These are phyloP conservation scores for Globisporangium perplexum DNA, from an alignment of 352 stramenopile species.

Conservation along the genomic window DNA sequence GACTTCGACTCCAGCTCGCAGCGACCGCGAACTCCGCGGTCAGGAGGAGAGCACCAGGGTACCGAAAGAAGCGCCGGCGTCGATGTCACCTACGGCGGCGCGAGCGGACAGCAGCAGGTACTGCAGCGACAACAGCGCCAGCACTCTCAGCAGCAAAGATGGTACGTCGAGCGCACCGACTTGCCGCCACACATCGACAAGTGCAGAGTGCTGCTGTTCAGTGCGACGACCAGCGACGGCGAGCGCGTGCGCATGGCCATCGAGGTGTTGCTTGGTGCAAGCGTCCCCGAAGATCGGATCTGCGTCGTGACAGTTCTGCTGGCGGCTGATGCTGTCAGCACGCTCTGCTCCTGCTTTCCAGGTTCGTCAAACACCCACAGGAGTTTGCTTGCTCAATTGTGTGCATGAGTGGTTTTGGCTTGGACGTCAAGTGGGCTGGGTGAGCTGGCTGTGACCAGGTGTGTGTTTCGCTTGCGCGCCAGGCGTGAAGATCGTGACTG, in stretches of 20 bases:
- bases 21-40: not conserved
- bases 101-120: not conserved
- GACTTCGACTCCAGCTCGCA: not conserved
- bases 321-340: slow-evolving; percentile 21
- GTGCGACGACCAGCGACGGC: slow-evolving; percentile 21
- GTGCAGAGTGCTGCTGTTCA: slow-evolving; percentile 33
- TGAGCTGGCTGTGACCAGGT: not conserved
- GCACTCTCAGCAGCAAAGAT: slow-evolving; percentile 6
- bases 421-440: no score
- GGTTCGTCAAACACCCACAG: slow-evolving; percentile 11
- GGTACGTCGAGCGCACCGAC: slow-evolving; percentile 25
- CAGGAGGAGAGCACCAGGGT: no score
- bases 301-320: slow-evolving; percentile 34
- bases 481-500: slow-evolving; percentile 33
- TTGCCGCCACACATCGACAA: slow-evolving; percentile 26
- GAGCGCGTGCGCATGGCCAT: slow-evolving; percentile 26
- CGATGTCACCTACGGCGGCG: no score
- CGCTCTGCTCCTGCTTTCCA: slow-evolving; percentile 28
- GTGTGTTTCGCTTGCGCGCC: not conserved
- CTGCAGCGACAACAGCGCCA: not conserved
- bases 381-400: not conserved
- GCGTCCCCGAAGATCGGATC: slow-evolving; percentile 26
- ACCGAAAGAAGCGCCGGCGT: not conserved
- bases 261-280: slow-evolving; percentile 17
- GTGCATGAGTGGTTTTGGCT: slow-evolving; percentile 1